A percentile compares a stretch with the other conserved stretches of the same genome.
phyloP scores from a whole-genome alignment of 768 basidiomycete species.

The Amanita brunnescens region DNA sequence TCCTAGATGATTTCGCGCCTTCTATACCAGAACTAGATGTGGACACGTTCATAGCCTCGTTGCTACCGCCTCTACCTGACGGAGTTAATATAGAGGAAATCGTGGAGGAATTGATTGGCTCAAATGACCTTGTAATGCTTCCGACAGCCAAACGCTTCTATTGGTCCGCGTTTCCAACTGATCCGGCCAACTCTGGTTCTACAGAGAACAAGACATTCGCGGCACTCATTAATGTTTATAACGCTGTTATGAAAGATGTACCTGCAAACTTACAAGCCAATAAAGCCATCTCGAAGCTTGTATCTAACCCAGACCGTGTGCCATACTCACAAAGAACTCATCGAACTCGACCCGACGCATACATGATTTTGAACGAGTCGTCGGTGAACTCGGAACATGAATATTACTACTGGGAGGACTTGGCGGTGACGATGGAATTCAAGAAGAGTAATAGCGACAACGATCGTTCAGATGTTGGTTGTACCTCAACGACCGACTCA shows the following conservation, averaged over 20 bases:
- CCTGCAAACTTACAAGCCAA: not conserved
- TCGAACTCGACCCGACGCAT: not conserved
- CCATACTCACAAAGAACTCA: constrained; percentile 1
- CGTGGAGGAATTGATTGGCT: not conserved
- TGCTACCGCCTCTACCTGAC: too few relatives aligned
- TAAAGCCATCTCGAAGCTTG: not conserved
- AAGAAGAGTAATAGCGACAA: not conserved
- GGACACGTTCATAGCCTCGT: not conserved
- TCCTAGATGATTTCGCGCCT: not conserved
- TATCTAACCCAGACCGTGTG: not conserved
- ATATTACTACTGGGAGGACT: not conserved
- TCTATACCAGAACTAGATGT: too few relatives aligned
- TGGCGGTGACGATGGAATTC: not conserved
- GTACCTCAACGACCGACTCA: not conserved
- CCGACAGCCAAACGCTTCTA: not conserved
- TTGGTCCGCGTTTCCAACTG: not conserved
- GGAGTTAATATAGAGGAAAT: too few relatives aligned
- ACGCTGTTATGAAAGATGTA: not conserved
- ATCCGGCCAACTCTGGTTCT: not conserved
- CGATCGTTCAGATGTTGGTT: not conserved
- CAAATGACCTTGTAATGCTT: not conserved
- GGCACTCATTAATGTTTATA: not conserved
- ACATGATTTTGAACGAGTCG: constrained; percentile 2
- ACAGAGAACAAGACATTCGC: not conserved
- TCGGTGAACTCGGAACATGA: too few relatives aligned